A percentile compares a stretch with the other conserved stretches of the same genome.
phyloP scores from a whole-genome alignment of 1,284 basidiomycete species.

The Boletus albobrunnescens region DNA sequence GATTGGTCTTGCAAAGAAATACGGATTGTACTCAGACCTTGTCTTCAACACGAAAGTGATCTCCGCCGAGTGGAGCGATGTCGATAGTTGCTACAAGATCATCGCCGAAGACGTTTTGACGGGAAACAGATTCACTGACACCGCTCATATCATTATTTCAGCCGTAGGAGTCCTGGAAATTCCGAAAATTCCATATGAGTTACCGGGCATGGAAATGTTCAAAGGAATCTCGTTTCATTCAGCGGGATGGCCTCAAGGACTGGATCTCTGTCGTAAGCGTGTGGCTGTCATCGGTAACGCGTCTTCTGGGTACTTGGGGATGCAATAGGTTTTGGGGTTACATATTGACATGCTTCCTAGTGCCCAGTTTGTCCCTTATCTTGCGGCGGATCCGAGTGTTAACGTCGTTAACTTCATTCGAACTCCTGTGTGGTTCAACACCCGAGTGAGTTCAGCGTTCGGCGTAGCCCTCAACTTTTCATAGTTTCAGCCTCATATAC shows the following conservation, averaged over 20 bases:
- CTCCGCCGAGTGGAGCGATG: slow-evolving; percentile 25
- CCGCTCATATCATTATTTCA: slow-evolving; percentile 21
- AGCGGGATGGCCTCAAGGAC: slow-evolving; percentile 40
- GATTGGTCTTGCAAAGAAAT: slow-evolving; percentile 23
- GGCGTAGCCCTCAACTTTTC: not conserved
- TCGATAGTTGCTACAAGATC: slow-evolving; percentile 13
- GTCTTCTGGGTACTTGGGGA: slow-evolving; percentile 35
- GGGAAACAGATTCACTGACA: slow-evolving; percentile 9
- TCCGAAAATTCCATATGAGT: slow-evolving; percentile 25
- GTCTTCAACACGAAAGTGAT: slow-evolving; percentile 29
- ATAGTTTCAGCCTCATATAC: slow-evolving; percentile 19
- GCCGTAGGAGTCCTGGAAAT: slow-evolving; percentile 19
- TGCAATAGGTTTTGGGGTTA: not conserved
- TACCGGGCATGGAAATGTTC: slow-evolving; percentile 40
- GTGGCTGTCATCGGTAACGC: slow-evolving; percentile 53
- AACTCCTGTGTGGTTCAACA: slow-evolving; percentile 35
- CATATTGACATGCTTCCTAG: slow-evolving; percentile 20
- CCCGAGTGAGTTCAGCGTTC: slow-evolving; percentile 20
- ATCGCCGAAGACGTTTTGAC: slow-evolving; percentile 17
- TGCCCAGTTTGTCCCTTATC: slow-evolving; percentile 35
- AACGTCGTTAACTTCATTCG: slow-evolving; percentile 36
- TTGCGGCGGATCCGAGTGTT: slow-evolving; percentile 33
- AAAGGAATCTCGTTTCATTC: slow-evolving; percentile 47
- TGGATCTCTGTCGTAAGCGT: slow-evolving; percentile 41
- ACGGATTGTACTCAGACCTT: slow-evolving; percentile 20